Evolutionary conservation across 306 rosid genomes (phyloP).

Genomic region (peach (Prunus persica)): Prunus_persica_NCBIv2 NC_034016.1:5649501-5650000

Average conservation of each 20-base stretch:
- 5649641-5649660: no score
- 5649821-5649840: slow-evolving; percentile 53
- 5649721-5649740: slow-evolving; percentile 35
- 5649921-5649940: slow-evolving; percentile 54
- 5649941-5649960: slow-evolving; percentile 36
- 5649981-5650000: slow-evolving; percentile 72
- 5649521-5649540: no score
- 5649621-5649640: no score
- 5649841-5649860: slow-evolving; percentile 17
- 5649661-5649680: slow-evolving; percentile 47
- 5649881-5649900: slow-evolving; percentile 49
- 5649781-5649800: slow-evolving; percentile 41
- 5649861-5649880: slow-evolving; percentile 52
- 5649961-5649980: slow-evolving; percentile 58
- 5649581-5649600: no score
- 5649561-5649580: no score
- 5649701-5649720: slow-evolving; percentile 42
- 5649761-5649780: slow-evolving; percentile 41
- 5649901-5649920: slow-evolving; percentile 44
- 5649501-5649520: no score
- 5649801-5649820: slow-evolving; percentile 73
- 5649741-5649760: slow-evolving; percentile 44
- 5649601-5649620: no score
- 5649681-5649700: slow-evolving; percentile 63
- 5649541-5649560: no score